Conservation (phyloP, 371 early-diverging fungal species). For the Zopfochytrium polystomum region DNA sequence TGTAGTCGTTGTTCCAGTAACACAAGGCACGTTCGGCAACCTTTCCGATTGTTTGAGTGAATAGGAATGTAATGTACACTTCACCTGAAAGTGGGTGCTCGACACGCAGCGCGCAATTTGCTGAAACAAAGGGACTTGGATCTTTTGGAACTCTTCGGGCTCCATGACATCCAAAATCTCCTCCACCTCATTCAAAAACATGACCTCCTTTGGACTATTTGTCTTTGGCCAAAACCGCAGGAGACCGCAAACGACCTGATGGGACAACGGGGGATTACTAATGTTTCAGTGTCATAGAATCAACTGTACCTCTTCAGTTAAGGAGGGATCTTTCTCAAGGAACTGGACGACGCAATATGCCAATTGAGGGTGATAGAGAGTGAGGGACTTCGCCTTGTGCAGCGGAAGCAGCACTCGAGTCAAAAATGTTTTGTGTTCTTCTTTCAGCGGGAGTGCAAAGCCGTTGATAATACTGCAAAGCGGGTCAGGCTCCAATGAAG, state of each 20-base stretch:
- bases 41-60: conserved; percentile 39
- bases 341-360: conserved; percentile 97
- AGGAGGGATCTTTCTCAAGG: conserved; percentile 90
- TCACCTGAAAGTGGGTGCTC: conserved; percentile 92
- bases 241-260: conserved; percentile 75
- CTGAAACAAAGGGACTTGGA: conserved; percentile 85
- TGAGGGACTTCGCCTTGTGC: conserved; percentile 87
- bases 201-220: conserved; percentile 96
- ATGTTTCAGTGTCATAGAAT: conserved; percentile 3
- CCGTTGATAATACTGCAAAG: conserved; percentile 90
- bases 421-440: conserved; percentile 94
- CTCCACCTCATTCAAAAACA: conserved; percentile 95
- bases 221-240: conserved; percentile 96
- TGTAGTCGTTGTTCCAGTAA: conserved; percentile 96
- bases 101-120: conserved; percentile 88
- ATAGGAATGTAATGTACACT: not conserved
- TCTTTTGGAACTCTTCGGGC: conserved; percentile 76
- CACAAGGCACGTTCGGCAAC: conserved; percentile 93
- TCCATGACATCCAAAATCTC: conserved; percentile 93
- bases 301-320: conserved; percentile 74
- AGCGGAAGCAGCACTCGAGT: conserved; percentile 86
- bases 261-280: not conserved
- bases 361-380: conserved; percentile 91
- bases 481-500: not conserved
- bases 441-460: conserved; percentile 94